phyloP scores from a whole-genome alignment of 768 basidiomycete species.

The Dictyophora rubrovolvata region DNA sequence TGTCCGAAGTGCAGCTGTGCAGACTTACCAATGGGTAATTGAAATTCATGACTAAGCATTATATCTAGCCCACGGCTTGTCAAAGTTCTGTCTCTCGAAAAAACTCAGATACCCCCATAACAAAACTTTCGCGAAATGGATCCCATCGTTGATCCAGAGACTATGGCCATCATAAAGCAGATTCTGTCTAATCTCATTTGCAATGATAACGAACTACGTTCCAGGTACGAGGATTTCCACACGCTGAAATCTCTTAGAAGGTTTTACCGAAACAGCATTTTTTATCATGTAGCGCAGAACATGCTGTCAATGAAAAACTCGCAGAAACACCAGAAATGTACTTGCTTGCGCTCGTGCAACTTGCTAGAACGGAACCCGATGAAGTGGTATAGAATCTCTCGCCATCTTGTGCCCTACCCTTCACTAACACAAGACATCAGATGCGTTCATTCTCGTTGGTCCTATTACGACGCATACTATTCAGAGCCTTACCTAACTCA shows the following conservation, averaged over 20 bases:
- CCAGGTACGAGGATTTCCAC: constrained; percentile 35
- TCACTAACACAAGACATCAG: constrained; percentile 24
- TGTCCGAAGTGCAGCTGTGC: too few species aligned
- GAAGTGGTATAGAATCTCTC: constrained; percentile 51
- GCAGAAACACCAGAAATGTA: constrained; percentile 72
- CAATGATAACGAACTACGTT: constrained; percentile 74
- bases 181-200: constrained; percentile 77
- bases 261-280: not conserved
- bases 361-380: constrained; percentile 65
- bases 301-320: constrained; percentile 71
- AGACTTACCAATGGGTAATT: too few species aligned
- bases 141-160: constrained; percentile 35
- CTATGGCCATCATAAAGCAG: constrained; percentile 68
- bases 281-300: constrained; percentile 47
- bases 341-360: constrained; percentile 68
- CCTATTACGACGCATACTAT: constrained; percentile 67
- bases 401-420: not conserved
- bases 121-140: constrained; percentile 7
- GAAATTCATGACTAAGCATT: too few species aligned
- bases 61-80: too few species aligned
- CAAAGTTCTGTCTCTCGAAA: too few species aligned
- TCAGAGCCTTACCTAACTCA: constrained; percentile 39
- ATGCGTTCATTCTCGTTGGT: constrained; percentile 84
- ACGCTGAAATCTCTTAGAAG: not conserved
- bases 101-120: not conserved